A percentile compares a stretch with the other conserved stretches of the same genome.
Conservation (phyloP, 2,329 filamentous ascomycete genomes). For the Epichloe brachyelytri region DNA sequence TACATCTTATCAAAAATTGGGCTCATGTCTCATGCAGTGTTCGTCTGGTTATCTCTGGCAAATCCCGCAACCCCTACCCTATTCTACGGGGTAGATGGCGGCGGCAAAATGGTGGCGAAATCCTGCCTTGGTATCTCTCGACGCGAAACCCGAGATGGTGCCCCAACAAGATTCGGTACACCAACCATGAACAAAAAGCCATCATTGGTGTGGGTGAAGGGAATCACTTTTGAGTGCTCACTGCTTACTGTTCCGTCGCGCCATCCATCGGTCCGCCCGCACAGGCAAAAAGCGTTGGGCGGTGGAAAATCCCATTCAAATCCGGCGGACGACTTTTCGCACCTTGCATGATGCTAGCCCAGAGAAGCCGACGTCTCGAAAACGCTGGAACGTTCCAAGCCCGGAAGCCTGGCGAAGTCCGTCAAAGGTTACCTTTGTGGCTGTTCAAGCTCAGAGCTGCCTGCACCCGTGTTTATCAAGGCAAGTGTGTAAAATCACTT, state of each 20-base stretch:
- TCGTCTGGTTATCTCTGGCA: neutral
- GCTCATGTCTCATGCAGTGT: neutral
- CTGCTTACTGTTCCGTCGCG: too few species aligned
- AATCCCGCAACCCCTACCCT: neutral
- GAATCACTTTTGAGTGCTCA: too few species aligned
- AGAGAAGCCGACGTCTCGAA: neutral
- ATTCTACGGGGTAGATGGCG: neutral
- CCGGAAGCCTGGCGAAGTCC: neutral
- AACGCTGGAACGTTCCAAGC: neutral
- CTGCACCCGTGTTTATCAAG: too few species aligned
- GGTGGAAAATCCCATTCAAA: too few species aligned
- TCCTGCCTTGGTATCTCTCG: neutral
- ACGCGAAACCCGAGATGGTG: neutral
- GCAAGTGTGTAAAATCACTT: too few species aligned
- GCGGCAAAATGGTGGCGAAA: neutral
- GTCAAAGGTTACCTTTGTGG: neutral
- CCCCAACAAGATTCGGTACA: neutral
- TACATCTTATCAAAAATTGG: neutral
- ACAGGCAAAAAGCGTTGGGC: too few species aligned
- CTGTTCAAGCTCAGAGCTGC: neutral
- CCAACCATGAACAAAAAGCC: neutral
- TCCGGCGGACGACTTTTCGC: too few species aligned
- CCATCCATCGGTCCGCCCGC: too few species aligned
- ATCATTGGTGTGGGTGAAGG: too few species aligned
- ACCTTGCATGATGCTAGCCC: neutral